Base-by-base conservation (phyloP, 2,329 filamentous ascomycete species). In the Myotisia sp. region DNA sequence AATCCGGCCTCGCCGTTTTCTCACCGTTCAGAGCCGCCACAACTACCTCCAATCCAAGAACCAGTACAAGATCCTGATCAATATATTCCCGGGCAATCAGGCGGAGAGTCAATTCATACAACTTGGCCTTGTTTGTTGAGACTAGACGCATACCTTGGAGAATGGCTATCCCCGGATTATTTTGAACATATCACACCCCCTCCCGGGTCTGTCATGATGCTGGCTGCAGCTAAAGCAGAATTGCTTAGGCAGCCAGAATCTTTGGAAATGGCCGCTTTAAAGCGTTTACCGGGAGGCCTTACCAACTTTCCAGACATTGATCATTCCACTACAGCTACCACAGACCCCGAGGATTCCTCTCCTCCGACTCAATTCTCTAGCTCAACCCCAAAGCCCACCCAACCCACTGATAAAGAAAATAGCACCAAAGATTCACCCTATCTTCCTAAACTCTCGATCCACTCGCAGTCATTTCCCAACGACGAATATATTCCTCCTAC, bases 161-260 rank as follows among this genome's bases (percentile, higher is more conserved):
- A 98, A 64, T 98, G 90, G 90, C 67, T 95, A 19, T 82, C 80
- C 2, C 83, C 85, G 1, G 79, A 86, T 50, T 98, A 98, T 55
- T 98, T 87, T 49, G 85, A 93, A 42, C 70, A 80, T 34, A 94
- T 94, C 43, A 87, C 81, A 0, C 82, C 85, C 3, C 90, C 90
- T 7, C 90, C 90, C 0, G 74, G 75, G 27, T 87, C 84, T 3
- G 72, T 78, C 3, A 71, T 90, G 59, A 92, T 98, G 83, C 67
- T 95, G 2, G 80, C 81, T 17, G 74, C 74, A 26, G 87, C 90
- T 19, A 95, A 94, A 56, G 81, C 82, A 16, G 83, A 92, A 47
- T 63, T 98, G 3, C 64, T 94, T 29, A 73, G 79, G 35, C 71
- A 78, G 28, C 81, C 82, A 37, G 79, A 90, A 46, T 58, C 60